phyloP scores from a whole-genome alignment of 2,329 filamentous ascomycete species.

The Aspergillus hortae region DNA sequence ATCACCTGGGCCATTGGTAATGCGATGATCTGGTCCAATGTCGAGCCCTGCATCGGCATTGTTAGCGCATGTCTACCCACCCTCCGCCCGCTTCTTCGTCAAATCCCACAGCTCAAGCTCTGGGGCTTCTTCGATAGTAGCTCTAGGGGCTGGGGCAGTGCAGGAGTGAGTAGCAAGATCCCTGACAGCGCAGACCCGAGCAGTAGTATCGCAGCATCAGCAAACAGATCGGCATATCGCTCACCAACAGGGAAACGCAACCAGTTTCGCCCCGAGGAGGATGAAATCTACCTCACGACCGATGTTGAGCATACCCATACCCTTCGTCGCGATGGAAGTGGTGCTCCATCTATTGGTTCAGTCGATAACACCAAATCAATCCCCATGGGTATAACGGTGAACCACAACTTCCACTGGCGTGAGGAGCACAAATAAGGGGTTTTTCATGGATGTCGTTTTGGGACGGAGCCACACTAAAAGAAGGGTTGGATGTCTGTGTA shows the following conservation, averaged over 20 bases:
- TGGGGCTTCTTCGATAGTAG: slow-evolving; percentile 1
- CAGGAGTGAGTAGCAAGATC: not conserved
- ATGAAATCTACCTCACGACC: slow-evolving; percentile 10
- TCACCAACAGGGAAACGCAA: not conserved
- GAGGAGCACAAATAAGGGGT: not conserved
- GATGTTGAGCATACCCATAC: slow-evolving; percentile 1
- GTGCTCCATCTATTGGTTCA: not conserved
- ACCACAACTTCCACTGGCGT: slow-evolving; percentile 8
- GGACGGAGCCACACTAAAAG: no score
- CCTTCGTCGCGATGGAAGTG: not conserved
- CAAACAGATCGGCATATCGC: slow-evolving; percentile 1
- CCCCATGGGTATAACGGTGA: slow-evolving; percentile 9
- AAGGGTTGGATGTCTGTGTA: no score
- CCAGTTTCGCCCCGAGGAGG: slow-evolving; percentile 8
- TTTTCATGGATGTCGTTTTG: not conserved
- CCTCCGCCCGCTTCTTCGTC: slow-evolving; percentile 12
- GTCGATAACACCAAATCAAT: not conserved
- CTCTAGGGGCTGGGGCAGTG: not conserved
- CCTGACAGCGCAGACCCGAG: not conserved
- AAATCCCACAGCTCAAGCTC: not conserved
- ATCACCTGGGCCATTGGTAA: slow-evolving; percentile 18
- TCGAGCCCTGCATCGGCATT: slow-evolving; percentile 21
- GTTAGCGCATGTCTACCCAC: slow-evolving; percentile 20
- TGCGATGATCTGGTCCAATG: slow-evolving; percentile 19
- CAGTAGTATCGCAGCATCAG: not conserved